Percentiles rank a stretch among this genome's conserved stretches.
phyloP scores from a whole-genome alignment of 2,329 filamentous ascomycete genomes.

The Colletotrichum sp. region DNA sequence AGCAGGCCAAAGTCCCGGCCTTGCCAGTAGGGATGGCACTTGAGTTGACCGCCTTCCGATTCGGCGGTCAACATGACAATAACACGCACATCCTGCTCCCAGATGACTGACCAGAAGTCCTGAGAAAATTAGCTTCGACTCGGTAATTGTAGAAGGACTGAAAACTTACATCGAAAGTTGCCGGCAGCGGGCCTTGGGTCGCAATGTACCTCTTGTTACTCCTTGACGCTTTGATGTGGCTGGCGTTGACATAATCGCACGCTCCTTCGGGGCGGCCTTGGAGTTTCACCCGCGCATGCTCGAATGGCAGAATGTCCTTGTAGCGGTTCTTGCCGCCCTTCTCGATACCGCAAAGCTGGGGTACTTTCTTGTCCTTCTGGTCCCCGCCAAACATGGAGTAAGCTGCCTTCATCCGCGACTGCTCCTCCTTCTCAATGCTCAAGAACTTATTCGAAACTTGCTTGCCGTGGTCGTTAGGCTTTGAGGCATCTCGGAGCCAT shows the following conservation, averaged over 20 bases:
- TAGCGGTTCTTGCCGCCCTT: conserved; percentile 96
- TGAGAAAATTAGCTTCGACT: conserved; percentile 36
- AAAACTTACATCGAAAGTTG: conserved; percentile 81
- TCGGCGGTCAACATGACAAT: conserved; percentile 98
- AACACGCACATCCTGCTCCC: conserved; percentile 94
- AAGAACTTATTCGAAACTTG: conserved; percentile 84
- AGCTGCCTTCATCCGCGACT: conserved; percentile 89
- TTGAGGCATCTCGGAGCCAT: conserved; percentile 78
- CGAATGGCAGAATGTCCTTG: conserved; percentile 97
- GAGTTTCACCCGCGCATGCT: conserved; percentile 87
- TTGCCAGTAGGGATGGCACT: conserved; percentile 95
- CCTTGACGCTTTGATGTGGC: conserved; percentile 77
- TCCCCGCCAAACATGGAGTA: conserved; percentile 54
- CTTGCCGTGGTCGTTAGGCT: conserved; percentile 75
- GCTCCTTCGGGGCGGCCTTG: conserved; percentile 68
- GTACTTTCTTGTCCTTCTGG: conserved; percentile 26
- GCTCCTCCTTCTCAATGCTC: conserved; percentile 81
- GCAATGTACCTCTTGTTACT: conserved; percentile 96
- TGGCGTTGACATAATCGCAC: conserved; percentile 97
- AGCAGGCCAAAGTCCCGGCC: conserved; percentile 79
- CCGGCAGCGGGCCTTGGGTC: conserved; percentile 89
- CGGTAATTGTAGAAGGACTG: background rate
- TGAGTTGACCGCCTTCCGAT: conserved; percentile 89
- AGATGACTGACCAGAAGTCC: conserved; percentile 98
- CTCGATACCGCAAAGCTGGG: conserved; percentile 86